Evolutionary conservation across 768 basidiomycete species (phyloP), one percentile per base, ranked within the genome.

Genomic region (Termitomyces sp.): DNA sequence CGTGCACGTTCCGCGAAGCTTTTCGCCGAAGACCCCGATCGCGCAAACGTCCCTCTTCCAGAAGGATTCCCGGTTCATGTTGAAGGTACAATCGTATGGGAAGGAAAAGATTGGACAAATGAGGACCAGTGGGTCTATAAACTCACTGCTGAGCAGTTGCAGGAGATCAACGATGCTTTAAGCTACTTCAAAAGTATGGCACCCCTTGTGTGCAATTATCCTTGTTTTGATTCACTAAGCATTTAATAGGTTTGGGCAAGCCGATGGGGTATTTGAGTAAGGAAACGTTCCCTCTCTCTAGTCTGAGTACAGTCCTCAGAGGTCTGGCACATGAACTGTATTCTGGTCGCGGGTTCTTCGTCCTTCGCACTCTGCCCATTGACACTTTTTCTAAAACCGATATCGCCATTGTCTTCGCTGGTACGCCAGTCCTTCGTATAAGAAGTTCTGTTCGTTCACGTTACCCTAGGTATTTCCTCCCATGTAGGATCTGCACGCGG

Each of bases 31-130:
- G 58, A 73, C 50, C 73, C 74, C 0, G 62, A 64, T 3, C 61
- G 74, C 2, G 66, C 57, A 6, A 59, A 59, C 2, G 62, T 65
- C 3, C 49, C 68, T 0, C 58, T 76, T 5, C 74, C 74, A 10
- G 62, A 63, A 28, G 73, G 73, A 0, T 76, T 73, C 56, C 75
- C 74, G 0, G 51, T 52, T 28, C 68, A 67, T 35, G 49, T 73
- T 17, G 63, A 69, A 8, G 71, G 70, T 1, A 69, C 71, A 0
- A 63, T 75, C 16, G 74, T 74, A 12, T 75, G 75, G 73, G 70
- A 76, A 61, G 74, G 75, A 3, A 73, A 68, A 23, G 73, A 76
- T 56, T 75, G 70, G 69, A 71, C 65, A 28, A 28, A 28, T 28
- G 28, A 28, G 8, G 28, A 28, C 28, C 28, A 7, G 28, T 28